phyloP scores from a whole-genome alignment of 169 alveolate species.

The Eimeria acervulina region DNA sequence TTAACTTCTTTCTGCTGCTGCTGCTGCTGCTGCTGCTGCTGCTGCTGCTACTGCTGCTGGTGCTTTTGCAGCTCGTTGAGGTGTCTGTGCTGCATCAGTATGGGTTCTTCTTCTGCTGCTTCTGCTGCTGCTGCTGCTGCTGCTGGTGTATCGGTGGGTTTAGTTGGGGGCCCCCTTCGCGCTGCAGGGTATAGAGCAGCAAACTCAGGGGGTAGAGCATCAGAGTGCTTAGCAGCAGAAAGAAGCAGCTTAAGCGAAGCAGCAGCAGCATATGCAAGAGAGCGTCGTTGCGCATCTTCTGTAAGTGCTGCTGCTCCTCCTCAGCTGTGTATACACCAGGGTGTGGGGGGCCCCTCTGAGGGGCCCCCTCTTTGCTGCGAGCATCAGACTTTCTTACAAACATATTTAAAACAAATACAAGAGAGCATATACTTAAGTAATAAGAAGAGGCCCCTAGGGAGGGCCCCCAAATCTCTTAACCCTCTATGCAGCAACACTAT shows the following conservation, averaged over 20 bases:
- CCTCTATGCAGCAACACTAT: background rate
- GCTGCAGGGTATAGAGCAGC: background rate
- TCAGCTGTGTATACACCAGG: too few species aligned
- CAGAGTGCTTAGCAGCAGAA: background rate
- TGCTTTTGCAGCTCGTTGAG: background rate
- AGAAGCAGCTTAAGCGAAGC: background rate
- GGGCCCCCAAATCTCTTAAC: background rate
- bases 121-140: background rate
- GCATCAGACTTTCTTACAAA: background rate
- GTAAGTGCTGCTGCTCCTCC: background rate
- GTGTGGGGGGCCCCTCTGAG: too few species aligned
- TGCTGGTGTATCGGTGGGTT: too few species aligned
- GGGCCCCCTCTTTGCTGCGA: background rate
- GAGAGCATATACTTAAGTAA: background rate
- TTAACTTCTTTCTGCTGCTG: background rate
- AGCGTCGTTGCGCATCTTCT: background rate
- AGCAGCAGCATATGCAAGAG: background rate
- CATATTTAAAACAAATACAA: background rate
- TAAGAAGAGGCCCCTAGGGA: conserved; percentile 24
- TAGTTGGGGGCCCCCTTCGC: background rate
- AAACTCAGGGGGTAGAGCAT: background rate
- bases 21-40: background rate
- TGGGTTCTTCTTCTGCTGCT: background rate
- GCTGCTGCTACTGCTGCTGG: background rate
- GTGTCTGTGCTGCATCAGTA: background rate